Conservation (phyloP, 805 yeast species). For the Ogataea pignaliae region DNA sequence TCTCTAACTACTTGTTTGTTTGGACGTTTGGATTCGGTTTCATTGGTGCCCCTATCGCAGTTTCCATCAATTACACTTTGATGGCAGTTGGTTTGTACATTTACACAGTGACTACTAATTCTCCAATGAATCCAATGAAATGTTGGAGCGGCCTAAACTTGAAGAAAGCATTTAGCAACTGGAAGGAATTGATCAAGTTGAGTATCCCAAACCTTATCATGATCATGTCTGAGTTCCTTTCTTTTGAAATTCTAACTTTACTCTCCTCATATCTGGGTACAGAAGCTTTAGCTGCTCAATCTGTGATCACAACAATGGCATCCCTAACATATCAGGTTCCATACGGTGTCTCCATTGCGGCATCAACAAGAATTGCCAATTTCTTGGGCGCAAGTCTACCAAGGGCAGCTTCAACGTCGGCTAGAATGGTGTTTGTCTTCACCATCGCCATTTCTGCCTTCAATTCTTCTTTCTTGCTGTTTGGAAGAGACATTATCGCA, state of each 20-base stretch:
- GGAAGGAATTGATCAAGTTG: constrained; percentile 59
- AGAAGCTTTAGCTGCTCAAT: constrained; percentile 65
- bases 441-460: constrained; percentile 21
- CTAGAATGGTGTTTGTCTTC: constrained; percentile 25
- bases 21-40: constrained; percentile 67
- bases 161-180: constrained; percentile 42
- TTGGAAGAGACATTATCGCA: constrained; percentile 24
- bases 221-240: constrained; percentile 77
- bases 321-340: constrained; percentile 69
- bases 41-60: constrained; percentile 74
- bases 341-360: constrained; percentile 70
- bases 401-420: constrained; percentile 25
- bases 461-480: constrained; percentile 22
- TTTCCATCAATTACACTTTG: constrained; percentile 63
- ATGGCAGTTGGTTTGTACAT: constrained; percentile 56
- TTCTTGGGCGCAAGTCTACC: constrained; percentile 55
- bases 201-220: constrained; percentile 72
- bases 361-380: constrained; percentile 75
- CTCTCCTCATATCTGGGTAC: constrained; percentile 64
- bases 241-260: constrained; percentile 70
- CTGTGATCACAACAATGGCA: constrained; percentile 65
- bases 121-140: constrained; percentile 30
- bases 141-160: constrained; percentile 34
- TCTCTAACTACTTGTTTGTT: constrained; percentile 64
- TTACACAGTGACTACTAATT: constrained; percentile 44